Conservation (phyloP, 73 alveolate genomes). For the Stentor roeselii region DNA sequence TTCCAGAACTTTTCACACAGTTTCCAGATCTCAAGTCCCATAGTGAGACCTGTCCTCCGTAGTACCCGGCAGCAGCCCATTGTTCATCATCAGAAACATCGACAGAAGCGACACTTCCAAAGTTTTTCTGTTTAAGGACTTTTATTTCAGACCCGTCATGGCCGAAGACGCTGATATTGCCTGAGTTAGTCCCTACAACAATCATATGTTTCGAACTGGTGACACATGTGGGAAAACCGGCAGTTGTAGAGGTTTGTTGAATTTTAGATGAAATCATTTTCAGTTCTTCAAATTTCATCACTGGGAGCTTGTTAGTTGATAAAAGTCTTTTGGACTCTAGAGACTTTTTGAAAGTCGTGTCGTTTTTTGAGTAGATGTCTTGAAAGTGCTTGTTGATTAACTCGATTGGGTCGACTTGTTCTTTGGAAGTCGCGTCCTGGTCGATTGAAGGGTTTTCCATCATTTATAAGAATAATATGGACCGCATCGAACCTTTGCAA, state of each 20-base stretch:
- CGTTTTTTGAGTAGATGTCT: not conserved
- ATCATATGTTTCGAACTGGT: slow-evolving; percentile 15
- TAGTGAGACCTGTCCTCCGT: slow-evolving; percentile 1
- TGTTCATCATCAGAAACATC: slow-evolving; percentile 13
- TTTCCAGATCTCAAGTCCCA: slow-evolving; percentile 31
- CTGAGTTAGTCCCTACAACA: not conserved
- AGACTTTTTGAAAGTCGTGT: not conserved
- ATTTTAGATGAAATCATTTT: not conserved
- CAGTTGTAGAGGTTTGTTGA: not conserved
- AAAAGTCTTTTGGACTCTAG: not conserved
- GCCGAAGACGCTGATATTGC: not conserved
- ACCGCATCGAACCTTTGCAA: not conserved
- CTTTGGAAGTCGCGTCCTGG: not conserved
- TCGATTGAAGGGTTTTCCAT: not conserved
- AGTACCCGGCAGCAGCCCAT: slow-evolving; percentile 16
- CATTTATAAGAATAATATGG: not conserved
- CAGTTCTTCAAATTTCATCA: not conserved
- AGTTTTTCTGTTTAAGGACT: not conserved
- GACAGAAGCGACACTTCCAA: slow-evolving; percentile 1
- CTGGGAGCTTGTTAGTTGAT: slow-evolving; percentile 19
- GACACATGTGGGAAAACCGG: not conserved
- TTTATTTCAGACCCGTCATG: slow-evolving; percentile 19
- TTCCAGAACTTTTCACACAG: slow-evolving; percentile 7
- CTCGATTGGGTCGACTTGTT: slow-evolving; percentile 6
- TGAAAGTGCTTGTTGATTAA: not conserved